Base-by-base conservation (phyloP, 495 filamentous ascomycete genomes). In the Neurospora discreta region DNA sequence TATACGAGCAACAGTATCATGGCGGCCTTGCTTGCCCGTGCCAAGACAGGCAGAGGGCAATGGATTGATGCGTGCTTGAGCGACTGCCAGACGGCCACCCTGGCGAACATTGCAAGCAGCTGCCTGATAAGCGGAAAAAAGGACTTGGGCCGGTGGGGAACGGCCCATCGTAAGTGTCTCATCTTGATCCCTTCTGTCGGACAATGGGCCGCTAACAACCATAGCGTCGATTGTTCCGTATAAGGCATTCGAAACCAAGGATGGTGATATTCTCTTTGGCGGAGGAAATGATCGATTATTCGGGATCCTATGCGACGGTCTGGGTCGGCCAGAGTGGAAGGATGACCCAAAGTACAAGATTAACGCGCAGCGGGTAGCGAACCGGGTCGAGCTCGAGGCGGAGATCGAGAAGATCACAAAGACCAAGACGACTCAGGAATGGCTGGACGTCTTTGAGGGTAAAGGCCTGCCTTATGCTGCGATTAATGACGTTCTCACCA, bases 1-100 rank as follows among this genome's bases (percentile, higher is more conserved):
- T 98, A 98, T 78, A 93, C 95, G n/a, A 93, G 92, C 68, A 98
- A 98, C 81, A 88, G 91, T 40, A 93, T 99, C 77, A 97, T 98
- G 93, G 95, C 95, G 0, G 94, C 96, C 0, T 82, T 99, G 65
- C 83, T 99, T 69, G 86, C 87, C 1, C 87, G 95, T 18, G 81
- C 79, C 3, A 84, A 76, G 73, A 83, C 83, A 0, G 83, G 84
- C 1, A 80, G 78, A 65, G 95, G 95, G 0, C 95, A 98, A 80
- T 93, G 97, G 80, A 94, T 99, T 67, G 95, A 99, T 80, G 92
- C 92, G 23, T 89, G 91, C 3, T 80, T 99, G 71, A 96, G 92
- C 76, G 95, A 99, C 80, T 97, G 93, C 74, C 95, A 99, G 75
- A 93, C 96, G 67, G 96, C 94, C 2, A 97, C 94, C 0, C 82